Conservation (phyloP, 352 stramenopile genomes). For the Phytophthora rubi region DNA sequence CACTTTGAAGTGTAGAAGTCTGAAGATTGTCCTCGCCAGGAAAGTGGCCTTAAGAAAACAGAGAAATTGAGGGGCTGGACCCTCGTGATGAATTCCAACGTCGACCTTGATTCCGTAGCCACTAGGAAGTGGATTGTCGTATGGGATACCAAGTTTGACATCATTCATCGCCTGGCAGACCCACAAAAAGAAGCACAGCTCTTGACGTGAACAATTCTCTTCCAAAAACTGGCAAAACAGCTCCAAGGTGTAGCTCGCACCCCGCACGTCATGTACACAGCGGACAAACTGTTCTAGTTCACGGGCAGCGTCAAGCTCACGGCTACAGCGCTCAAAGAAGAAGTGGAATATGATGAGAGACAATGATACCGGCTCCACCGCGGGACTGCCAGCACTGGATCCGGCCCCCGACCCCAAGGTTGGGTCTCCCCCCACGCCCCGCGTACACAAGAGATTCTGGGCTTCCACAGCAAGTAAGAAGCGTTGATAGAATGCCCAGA, state of each 20-base stretch:
- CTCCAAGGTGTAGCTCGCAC: constrained; percentile 42
- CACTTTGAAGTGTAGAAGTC: constrained; percentile 50
- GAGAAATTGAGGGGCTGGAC: constrained; percentile 28
- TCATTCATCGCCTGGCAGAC: constrained; percentile 56
- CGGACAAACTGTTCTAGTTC: constrained; percentile 49
- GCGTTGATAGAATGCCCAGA: constrained; percentile 65
- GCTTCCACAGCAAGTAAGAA: constrained; percentile 64
- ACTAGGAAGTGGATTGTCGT: constrained; percentile 33
- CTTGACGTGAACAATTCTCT: constrained; percentile 35
- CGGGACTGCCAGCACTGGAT: constrained; percentile 12
- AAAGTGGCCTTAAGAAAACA: constrained; percentile 66
- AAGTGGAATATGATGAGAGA: constrained; percentile 53
- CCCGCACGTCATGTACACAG: constrained; percentile 40
- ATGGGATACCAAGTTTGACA: constrained; percentile 54
- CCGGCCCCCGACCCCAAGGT: neutral
- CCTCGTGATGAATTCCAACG: neutral
- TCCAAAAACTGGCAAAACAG: constrained; percentile 74
- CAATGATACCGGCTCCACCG: constrained; percentile 29
- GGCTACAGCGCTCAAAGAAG: constrained; percentile 56
- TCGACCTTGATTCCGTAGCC: neutral
- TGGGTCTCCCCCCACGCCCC: constrained; percentile 22
- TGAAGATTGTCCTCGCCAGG: constrained; percentile 55
- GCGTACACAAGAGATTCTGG: constrained; percentile 23
- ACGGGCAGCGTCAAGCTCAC: constrained; percentile 37
- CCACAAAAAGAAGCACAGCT: constrained; percentile 67